Evolutionary conservation across 2,329 filamentous ascomycete genomes (phyloP).

Genomic region (Beauveria scarabaeidicola): DNA sequence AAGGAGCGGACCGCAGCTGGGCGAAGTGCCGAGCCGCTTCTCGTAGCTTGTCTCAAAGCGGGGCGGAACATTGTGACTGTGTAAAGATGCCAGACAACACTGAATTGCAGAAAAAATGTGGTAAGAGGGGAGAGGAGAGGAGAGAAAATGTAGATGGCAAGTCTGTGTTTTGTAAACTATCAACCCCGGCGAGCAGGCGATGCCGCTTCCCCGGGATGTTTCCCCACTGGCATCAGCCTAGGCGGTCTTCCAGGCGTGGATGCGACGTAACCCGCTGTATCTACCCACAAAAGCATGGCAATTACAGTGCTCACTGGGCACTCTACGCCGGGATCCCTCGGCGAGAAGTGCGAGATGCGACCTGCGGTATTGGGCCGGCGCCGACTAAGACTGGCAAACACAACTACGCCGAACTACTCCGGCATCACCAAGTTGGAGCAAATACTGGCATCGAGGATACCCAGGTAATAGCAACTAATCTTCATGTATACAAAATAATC

Average conservation of each 20-base stretch:
- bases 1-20: constrained; percentile 22
- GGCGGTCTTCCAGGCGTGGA: constrained; percentile 1
- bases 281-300: neutral
- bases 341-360: constrained; percentile 5
- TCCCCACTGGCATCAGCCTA: neutral
- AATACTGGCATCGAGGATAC: neutral
- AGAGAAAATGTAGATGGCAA: neutral
- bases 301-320: neutral
- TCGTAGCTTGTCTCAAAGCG: constrained; percentile 13
- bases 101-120: neutral
- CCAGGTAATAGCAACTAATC: neutral
- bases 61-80: constrained; percentile 15
- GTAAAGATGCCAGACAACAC: neutral
- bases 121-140: neutral
- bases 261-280: constrained; percentile 6
- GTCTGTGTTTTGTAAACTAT: constrained; percentile 3
- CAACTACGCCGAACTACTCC: constrained; percentile 9
- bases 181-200: neutral
- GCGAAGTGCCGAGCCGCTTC: constrained; percentile 10
- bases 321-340: neutral
- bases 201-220: neutral
- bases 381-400: neutral
- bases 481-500: neutral
- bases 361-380: neutral
- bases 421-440: neutral